Base-by-base conservation (phyloP, 495 filamentous ascomycete species). In the Aspergillus bridgeri region DNA sequence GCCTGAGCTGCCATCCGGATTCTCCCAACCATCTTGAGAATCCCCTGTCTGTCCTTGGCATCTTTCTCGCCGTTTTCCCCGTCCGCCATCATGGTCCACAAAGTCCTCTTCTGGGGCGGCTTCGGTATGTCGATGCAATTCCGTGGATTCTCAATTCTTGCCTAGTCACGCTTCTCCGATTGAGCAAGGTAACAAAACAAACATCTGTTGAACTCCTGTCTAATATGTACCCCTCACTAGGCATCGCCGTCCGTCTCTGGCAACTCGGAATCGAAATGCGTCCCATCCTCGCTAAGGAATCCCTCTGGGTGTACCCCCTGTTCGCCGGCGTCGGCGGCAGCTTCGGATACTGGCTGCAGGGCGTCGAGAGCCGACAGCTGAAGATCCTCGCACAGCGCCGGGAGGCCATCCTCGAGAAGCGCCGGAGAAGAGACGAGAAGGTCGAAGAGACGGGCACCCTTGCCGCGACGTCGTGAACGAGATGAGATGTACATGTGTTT, bases 201-300 rank as follows among this genome's bases (percentile, higher is more conserved):
- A n/a, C n/a, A n/a, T n/a, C n/a, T n/a, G n/a, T 21, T 38, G 45
- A 19, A 22, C 20, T 3, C 23, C 6, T 25, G 13, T 25, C 54
- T 29, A 21, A 38, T 9, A 1, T 19, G 11, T 38, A 2, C 17
- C 5, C 33, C 13, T 9, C 19, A 1, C 23, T 29, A 98, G 94
- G 94, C 79, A 69, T 96, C 68, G 90, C 86, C 67, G 88, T 92
- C 69, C 91, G 93, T 62, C 76, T 91, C 72, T 96, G 90, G 91
- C 93, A 96, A 76, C 87, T 98, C 71, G 95, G 92, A 63, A 91
- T 98, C 67, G 93, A 98, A 77, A 95, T 96, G 93, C 92, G 94
- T 56, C 94, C 94, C 19, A 84, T 96, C 71, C 88, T 96, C 79
- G 84, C 83, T 71, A 81, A 77, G 56, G 79, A 85, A 68, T 85